These are phyloP conservation scores for Immersiporthe knoxdaviesiana DNA, from an alignment of 2,329 filamentous ascomycete species.

Conservation along the genomic window DNA sequence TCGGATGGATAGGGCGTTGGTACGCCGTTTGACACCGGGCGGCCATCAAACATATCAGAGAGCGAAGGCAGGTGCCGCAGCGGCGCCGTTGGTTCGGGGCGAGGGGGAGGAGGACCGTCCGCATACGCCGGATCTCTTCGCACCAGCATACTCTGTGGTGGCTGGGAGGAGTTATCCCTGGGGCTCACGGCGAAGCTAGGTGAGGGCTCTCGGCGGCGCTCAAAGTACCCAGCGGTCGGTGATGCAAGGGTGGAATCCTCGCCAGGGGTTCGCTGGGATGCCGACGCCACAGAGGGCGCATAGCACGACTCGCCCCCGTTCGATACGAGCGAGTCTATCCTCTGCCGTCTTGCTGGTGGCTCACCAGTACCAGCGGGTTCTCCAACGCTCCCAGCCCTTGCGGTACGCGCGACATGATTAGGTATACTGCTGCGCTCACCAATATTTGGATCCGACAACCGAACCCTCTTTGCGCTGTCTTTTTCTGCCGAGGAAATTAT, in stretches of 20 bases:
- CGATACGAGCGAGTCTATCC: constrained; percentile 53
- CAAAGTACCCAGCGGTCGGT: constrained; percentile 44
- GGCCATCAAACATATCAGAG: constrained; percentile 52
- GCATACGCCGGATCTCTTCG: constrained; percentile 33
- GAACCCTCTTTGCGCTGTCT: constrained; percentile 54
- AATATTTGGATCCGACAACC: constrained; percentile 45
- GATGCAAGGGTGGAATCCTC: constrained; percentile 50
- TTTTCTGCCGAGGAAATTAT: constrained; percentile 42
- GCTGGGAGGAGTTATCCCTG: constrained; percentile 31
- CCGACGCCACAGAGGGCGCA: constrained; percentile 43
- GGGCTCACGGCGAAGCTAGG: constrained; percentile 35
- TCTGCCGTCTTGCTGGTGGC: constrained; percentile 50
- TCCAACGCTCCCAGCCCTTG: constrained; percentile 15
- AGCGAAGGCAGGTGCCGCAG: constrained; percentile 50
- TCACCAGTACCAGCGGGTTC: constrained; percentile 11
- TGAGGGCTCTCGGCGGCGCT: constrained; percentile 39
- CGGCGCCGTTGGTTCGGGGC: constrained; percentile 36
- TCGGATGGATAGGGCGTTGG: constrained; percentile 29
- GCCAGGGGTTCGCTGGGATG: constrained; percentile 42
- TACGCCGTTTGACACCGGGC: constrained; percentile 32
- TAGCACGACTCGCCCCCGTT: constrained; percentile 50
- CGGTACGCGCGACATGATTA: constrained; percentile 50
- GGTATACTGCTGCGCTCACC: constrained; percentile 45
- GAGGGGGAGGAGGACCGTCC: constrained; percentile 37
- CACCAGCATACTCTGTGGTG: constrained; percentile 31